Conservation (phyloP, 306 rosid species). For the Delonix regia region DNA sequence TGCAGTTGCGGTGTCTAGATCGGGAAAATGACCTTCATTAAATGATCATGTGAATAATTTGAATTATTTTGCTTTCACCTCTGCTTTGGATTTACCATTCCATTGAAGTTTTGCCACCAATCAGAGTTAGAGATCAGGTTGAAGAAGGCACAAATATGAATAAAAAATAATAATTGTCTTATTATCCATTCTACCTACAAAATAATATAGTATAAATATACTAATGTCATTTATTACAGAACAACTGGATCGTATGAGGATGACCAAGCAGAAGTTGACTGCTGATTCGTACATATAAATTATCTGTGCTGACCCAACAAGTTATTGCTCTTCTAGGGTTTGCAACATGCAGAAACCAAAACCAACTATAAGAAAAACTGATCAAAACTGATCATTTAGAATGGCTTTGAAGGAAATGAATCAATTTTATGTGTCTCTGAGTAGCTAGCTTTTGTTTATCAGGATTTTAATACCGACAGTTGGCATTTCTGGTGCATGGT, state of each 20-base stretch:
- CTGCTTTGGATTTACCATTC: neutral
- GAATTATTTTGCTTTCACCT: neutral
- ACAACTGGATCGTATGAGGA: neutral
- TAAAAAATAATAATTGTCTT: neutral
- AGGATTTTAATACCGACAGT: neutral
- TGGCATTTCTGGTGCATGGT: conserved; percentile 31
- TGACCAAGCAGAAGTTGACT: neutral
- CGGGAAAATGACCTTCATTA: conserved; percentile 9
- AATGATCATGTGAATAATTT: neutral
- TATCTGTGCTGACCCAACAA: no score
- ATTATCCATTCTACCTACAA: neutral
- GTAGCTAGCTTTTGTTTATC: no score
- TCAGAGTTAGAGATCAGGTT: neutral
- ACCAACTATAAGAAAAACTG: neutral
- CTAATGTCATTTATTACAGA: neutral
- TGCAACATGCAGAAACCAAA: neutral
- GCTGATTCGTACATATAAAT: neutral
- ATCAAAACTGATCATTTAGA: neutral
- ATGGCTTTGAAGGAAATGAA: neutral
- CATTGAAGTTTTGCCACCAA: neutral
- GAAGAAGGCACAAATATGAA: neutral
- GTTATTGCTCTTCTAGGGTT: neutral
- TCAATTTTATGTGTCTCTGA: neutral
- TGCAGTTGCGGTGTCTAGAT: conserved; percentile 8
- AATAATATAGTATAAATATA: neutral